Evolutionary conservation across 257 asterid genomes (phyloP), one percentile per base, ranked within the genome.

Genomic region (Parsonsia alboflavescens): DNA sequence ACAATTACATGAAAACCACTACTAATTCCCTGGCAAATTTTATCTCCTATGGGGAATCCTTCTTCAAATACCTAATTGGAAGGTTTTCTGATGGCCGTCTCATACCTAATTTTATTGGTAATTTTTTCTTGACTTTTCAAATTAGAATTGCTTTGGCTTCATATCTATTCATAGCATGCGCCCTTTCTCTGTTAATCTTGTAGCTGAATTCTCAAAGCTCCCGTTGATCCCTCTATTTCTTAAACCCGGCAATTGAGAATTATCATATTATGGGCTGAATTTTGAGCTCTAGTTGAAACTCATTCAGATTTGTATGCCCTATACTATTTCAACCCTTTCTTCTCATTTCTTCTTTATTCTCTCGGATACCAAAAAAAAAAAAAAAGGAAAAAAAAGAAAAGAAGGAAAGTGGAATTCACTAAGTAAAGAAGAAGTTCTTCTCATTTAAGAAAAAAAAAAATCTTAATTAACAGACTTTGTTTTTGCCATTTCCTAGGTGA

Each of bases 81-180:
- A 82, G 96, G 79, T 90, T 90, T 69, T 87, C 92, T 42, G 85
- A 90, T 46, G 94, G 94, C 67, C 96, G 96, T 10, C 21, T 88
- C 53, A 84, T 90, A 68, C 75, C 88, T 12, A 92, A 86, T 59
- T 86, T 88, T 75, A 82, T 88, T 6, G 89, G 96, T 89, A 75
- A 61, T n/a, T n/a, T n/a, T n/a, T n/a, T 36, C 21, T 46, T 22
- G 5, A 48, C 39, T 33, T 5, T 16, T 24, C 7, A 0, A 15
- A 21, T 8, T 5, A 8, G 2, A 4, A 11, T 71, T 70, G 16
- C 72, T 28, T 30, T 28, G 21, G 39, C 44, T 19, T 42, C 26
- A 17, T 41, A 36, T 16, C 0, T 44, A 7, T 41, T 22, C 53
- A 19, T 54, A 1, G 8, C 21, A 22, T 21, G 11, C 16, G n/a